Percentiles rank a stretch among this genome's conserved stretches.
Evolutionary conservation across 139 green algal genomes (phyloP).

Genomic region (Zygnema circumcarinatum): DNA sequence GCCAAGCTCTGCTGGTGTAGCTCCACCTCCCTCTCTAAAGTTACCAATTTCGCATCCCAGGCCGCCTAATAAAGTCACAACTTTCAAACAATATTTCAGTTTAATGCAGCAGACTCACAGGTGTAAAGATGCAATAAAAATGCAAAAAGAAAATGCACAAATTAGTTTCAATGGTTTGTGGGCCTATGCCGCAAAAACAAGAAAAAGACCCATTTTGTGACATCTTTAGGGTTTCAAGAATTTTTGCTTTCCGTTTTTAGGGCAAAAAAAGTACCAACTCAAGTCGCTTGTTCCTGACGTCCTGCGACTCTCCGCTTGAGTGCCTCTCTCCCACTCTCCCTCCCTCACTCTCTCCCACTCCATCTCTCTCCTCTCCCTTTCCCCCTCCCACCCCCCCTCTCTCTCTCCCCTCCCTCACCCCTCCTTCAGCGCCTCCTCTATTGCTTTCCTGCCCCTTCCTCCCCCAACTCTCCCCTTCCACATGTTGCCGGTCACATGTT

Average conservation of each 20-base stretch:
- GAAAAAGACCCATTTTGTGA: no score
- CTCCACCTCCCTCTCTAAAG: background rate
- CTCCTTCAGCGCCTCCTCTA: background rate
- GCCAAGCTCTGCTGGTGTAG: background rate
- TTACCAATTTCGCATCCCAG: background rate
- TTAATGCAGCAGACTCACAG: no score
- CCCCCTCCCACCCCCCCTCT: background rate
- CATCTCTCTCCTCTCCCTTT: background rate
- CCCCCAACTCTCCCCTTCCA: background rate
- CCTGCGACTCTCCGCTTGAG: background rate
- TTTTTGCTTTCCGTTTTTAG: background rate
- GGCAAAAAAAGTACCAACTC: background rate
- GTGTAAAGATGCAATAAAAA: no score
- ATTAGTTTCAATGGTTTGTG: no score
- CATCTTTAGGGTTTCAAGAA: no score
- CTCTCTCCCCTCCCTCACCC: background rate
- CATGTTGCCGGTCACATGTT: no score
- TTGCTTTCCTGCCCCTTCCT: background rate
- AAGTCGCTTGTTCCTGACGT: background rate
- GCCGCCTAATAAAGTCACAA: background rate
- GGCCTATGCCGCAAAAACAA: no score
- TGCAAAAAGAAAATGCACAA: no score
- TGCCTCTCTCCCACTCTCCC: background rate
- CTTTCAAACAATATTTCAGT: no score
- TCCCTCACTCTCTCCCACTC: background rate